phyloP scores from a whole-genome alignment of 768 basidiomycete genomes.

The Mycena belliarum region DNA sequence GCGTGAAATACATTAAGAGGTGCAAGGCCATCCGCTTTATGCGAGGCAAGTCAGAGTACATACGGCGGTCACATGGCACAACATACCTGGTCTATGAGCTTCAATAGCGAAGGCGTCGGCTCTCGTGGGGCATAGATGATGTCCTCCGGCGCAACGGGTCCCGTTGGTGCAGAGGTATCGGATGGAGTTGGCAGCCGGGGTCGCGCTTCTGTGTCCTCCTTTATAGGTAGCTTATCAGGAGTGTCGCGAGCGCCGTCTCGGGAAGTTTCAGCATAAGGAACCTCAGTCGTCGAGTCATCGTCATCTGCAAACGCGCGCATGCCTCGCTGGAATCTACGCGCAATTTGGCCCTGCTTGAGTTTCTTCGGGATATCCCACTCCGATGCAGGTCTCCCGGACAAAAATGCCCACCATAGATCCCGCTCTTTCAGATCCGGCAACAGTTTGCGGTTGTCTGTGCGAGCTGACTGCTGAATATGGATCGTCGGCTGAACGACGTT shows the following conservation, averaged over 20 bases:
- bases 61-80: constrained; percentile 6
- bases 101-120: constrained; percentile 58
- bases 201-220: not conserved
- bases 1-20: constrained; percentile 79
- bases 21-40: constrained; percentile 68
- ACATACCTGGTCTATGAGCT: constrained; percentile 67
- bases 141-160: not conserved
- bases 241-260: not conserved
- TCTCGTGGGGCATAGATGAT: constrained; percentile 44
- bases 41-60: constrained; percentile 17
- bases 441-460: constrained; percentile 31
- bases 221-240: constrained; percentile 6
- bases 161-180: constrained; percentile 34
- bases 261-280: constrained; percentile 1
- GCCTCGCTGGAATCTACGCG: constrained; percentile 26
- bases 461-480: constrained; percentile 37
- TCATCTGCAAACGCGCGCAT: constrained; percentile 41
- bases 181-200: constrained; percentile 39
- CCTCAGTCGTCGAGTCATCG: constrained; percentile 21
- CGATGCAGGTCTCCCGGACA: constrained; percentile 66
- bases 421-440: constrained; percentile 75
- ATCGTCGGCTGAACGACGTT: constrained; percentile 68
- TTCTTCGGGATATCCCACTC: constrained; percentile 64
- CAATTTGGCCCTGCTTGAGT: constrained; percentile 23
- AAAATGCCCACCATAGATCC: constrained; percentile 79